phyloP scores from a whole-genome alignment of 2,329 filamentous ascomycete species.

The Penicillium sp. region DNA sequence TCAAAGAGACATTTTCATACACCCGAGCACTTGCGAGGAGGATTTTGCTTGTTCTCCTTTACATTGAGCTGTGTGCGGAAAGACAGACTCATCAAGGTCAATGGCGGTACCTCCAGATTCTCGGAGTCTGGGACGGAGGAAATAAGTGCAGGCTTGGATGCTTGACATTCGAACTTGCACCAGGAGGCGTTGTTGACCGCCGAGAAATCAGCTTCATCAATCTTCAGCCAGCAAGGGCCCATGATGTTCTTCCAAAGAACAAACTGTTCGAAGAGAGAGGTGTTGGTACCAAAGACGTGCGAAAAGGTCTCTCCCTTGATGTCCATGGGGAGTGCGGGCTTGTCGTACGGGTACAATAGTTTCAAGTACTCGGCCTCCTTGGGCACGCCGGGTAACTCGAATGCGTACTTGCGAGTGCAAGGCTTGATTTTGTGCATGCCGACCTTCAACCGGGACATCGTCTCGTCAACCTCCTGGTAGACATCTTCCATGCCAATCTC shows the following conservation, averaged over 20 bases:
- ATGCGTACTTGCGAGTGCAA: slow-evolving; percentile 87
- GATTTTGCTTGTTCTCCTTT: slow-evolving; percentile 95
- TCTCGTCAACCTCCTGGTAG: slow-evolving; percentile 76
- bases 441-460: slow-evolving; percentile 85
- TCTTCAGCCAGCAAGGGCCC: slow-evolving; percentile 96
- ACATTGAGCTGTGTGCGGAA: slow-evolving; percentile 83
- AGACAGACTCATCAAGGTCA: slow-evolving; percentile 94
- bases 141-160: slow-evolving; percentile 71
- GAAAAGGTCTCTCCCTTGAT: slow-evolving; percentile 82
- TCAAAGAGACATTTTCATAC: slow-evolving; percentile 83
- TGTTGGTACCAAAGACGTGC: slow-evolving; percentile 88
- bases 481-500: slow-evolving; percentile 83
- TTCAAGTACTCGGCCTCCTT: slow-evolving; percentile 90
- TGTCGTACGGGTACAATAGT: slow-evolving; percentile 90
- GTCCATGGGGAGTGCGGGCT: slow-evolving; percentile 65
- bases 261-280: slow-evolving; percentile 93
- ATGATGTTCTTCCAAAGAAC: slow-evolving; percentile 98
- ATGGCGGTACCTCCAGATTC: slow-evolving; percentile 72
- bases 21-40: slow-evolving; percentile 84
- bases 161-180: slow-evolving; percentile 89
- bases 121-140: slow-evolving; percentile 70
- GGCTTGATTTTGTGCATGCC: slow-evolving; percentile 90
- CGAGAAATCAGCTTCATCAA: slow-evolving; percentile 76
- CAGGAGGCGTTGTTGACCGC: slow-evolving; percentile 88
- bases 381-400: slow-evolving; percentile 81